Percentiles rank a stretch among this genome's conserved stretches.
Conservation (phyloP, 1,284 basidiomycete species). For the Irpex rosettiformis region DNA sequence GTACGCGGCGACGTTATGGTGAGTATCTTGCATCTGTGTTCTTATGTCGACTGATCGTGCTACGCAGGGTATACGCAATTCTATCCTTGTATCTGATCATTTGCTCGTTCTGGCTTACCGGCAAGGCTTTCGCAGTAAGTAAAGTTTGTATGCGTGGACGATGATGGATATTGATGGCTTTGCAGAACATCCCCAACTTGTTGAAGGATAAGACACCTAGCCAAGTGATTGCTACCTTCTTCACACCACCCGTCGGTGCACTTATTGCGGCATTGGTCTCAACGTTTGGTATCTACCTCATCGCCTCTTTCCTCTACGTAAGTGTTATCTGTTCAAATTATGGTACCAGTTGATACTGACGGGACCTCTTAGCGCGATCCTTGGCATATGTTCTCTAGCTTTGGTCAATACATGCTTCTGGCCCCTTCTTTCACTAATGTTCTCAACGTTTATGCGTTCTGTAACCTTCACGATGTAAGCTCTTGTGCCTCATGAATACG, state of each 20-base stretch:
- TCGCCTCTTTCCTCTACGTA: conserved; percentile 88
- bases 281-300: conserved; percentile 84
- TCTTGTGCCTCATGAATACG: neutral
- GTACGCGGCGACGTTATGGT: conserved; percentile 82
- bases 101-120: conserved; percentile 83
- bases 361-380: conserved; percentile 70
- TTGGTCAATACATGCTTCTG: conserved; percentile 87
- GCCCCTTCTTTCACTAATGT: conserved; percentile 94
- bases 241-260: conserved; percentile 76
- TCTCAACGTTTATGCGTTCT: conserved; percentile 95
- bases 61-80: conserved; percentile 71
- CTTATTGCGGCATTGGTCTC: conserved; percentile 87
- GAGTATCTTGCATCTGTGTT: conserved; percentile 22
- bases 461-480: conserved; percentile 86
- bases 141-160: neutral
- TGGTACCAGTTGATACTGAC: conserved; percentile 1
- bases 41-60: neutral
- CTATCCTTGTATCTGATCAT: conserved; percentile 78
- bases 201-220: conserved; percentile 43
- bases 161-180: neutral
- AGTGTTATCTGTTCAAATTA: conserved; percentile 29
- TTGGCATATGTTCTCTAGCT: conserved; percentile 98
- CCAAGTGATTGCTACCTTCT: conserved; percentile 53
- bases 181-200: conserved; percentile 53
- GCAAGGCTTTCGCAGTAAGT: conserved; percentile 71